Evolutionary conservation across 2,329 filamentous ascomycete genomes (phyloP).

Genomic region (Waltergamsia citrina): DNA sequence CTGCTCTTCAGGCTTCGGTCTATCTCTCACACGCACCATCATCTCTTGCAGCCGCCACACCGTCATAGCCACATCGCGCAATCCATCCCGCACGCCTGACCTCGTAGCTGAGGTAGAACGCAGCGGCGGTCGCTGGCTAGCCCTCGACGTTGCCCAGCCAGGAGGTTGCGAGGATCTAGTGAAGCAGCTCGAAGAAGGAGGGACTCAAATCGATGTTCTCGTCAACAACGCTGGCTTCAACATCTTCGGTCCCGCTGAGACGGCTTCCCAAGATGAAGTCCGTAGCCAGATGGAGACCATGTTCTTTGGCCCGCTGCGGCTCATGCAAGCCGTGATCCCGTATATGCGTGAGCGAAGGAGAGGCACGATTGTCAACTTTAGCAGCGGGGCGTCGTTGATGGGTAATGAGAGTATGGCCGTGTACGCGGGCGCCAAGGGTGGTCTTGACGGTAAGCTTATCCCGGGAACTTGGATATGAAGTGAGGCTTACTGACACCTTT

Average conservation of each 20-base stretch:
- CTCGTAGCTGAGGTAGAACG: slow-evolving; percentile 27
- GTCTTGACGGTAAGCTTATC: not conserved
- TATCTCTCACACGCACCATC: slow-evolving; percentile 25
- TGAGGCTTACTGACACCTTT: not conserved
- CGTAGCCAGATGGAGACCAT: slow-evolving; percentile 32
- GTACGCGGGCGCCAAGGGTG: slow-evolving; percentile 33
- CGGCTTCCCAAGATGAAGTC: slow-evolving; percentile 27
- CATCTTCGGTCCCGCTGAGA: slow-evolving; percentile 29
- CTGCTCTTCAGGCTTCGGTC: slow-evolving; percentile 37
- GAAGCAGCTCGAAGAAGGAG: slow-evolving; percentile 19
- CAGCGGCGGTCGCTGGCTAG: slow-evolving; percentile 28
- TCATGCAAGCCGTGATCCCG: slow-evolving; percentile 28
- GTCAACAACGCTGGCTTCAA: slow-evolving; percentile 38
- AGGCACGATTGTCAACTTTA: slow-evolving; percentile 34
- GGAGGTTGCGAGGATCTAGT: slow-evolving; percentile 17
- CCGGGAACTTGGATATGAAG: not conserved
- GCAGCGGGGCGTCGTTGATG: slow-evolving; percentile 30
- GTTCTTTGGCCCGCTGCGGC: slow-evolving; percentile 33
- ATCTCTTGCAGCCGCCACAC: slow-evolving; percentile 28
- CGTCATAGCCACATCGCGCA: slow-evolving; percentile 38
- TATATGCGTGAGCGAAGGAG: slow-evolving; percentile 29
- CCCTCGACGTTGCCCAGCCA: slow-evolving; percentile 29
- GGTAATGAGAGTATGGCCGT: slow-evolving; percentile 27
- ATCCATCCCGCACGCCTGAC: slow-evolving; percentile 19
- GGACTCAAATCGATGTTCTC: slow-evolving; percentile 32